Evolutionary conservation across 108 stramenopile species (phyloP).

Genomic region (Nitzschia putrida): DNA sequence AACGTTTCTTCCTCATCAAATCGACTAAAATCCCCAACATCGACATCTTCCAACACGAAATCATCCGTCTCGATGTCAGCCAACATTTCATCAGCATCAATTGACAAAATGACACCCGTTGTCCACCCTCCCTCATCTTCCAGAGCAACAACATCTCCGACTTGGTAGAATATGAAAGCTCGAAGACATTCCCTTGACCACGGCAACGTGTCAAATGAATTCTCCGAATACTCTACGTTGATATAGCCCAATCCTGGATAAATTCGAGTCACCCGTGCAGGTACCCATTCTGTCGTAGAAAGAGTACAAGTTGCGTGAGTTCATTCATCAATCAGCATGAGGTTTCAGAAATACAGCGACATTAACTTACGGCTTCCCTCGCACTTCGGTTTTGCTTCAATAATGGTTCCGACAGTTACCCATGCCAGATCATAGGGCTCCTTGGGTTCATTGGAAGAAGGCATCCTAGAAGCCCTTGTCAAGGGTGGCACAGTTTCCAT

Average conservation of each 20-base stretch:
- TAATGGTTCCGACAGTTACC: slow-evolving; percentile 44
- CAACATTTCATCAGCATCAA: neutral
- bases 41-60: neutral
- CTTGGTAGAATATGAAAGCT: neutral
- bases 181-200: neutral
- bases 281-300: neutral
- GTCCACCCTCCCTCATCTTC: neutral
- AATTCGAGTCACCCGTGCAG: neutral
- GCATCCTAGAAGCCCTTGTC: neutral
- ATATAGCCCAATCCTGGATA: neutral
- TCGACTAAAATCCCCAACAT: neutral
- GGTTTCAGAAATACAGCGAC: no score
- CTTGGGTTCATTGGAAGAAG: neutral
- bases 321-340: neutral
- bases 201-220: neutral
- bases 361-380: slow-evolving; percentile 39
- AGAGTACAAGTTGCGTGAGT: neutral
- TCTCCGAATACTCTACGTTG: neutral
- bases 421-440: slow-evolving; percentile 40
- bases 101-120: neutral
- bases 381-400: slow-evolving; percentile 37
- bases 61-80: neutral
- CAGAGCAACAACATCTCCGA: neutral
- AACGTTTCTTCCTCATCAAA: neutral
- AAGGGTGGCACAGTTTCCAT: neutral